These are phyloP conservation scores for Alternaria postmessia DNA, from an alignment of 2,329 filamentous ascomycete species.

Conservation along the genomic window DNA sequence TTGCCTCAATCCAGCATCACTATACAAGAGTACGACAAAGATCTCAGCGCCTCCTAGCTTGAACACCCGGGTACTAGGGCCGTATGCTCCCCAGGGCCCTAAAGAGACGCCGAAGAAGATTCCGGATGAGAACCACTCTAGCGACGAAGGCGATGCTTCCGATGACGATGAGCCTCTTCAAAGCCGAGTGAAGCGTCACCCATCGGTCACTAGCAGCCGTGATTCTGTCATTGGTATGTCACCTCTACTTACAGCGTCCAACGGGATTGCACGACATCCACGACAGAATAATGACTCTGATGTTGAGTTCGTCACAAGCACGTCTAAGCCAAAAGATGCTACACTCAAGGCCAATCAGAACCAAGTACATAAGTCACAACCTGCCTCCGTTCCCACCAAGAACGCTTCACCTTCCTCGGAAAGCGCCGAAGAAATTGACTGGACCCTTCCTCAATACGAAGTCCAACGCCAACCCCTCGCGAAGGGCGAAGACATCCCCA, in stretches of 20 bases:
- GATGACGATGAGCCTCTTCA: constrained; percentile 32
- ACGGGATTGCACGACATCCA: background rate
- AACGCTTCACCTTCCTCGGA: background rate
- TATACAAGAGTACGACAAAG: background rate
- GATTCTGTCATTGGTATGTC: background rate
- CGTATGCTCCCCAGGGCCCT: background rate
- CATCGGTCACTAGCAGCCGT: constrained; percentile 7
- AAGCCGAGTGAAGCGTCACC: constrained; percentile 17
- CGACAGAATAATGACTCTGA: background rate
- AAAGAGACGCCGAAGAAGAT: background rate
- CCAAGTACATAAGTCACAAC: background rate
- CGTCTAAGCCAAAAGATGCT: background rate
- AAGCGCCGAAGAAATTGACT: constrained; percentile 15
- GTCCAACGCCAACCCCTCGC: constrained; percentile 18
- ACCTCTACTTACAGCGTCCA: background rate
- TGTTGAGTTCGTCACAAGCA: constrained; percentile 7
- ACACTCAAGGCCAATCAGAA: background rate
- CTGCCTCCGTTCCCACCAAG: background rate
- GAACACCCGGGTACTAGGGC: background rate
- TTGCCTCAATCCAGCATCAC: background rate
- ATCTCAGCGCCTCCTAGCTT: no score
- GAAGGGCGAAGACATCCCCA: constrained; percentile 17
- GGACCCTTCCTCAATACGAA: constrained; percentile 31
- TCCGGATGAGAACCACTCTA: background rate
- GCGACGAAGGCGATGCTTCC: constrained; percentile 2